Evolutionary conservation across 1,284 basidiomycete species (phyloP).

Genomic region (Fomitopsis pinicola): DNA sequence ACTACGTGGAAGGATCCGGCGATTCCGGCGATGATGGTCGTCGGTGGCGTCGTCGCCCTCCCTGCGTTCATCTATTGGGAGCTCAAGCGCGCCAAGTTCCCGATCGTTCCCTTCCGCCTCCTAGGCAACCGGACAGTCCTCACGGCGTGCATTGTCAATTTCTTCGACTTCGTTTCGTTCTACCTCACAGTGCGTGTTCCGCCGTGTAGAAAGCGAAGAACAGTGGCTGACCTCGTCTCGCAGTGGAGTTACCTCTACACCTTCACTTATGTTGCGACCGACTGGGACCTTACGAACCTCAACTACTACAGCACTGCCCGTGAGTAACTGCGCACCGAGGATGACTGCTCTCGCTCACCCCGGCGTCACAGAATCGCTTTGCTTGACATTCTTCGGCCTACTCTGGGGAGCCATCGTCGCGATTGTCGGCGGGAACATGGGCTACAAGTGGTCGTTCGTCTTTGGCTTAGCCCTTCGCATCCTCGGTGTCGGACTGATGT

Average conservation of each 20-base stretch:
- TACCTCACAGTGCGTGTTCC: slow-evolving; percentile 38
- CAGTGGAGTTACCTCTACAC: slow-evolving; percentile 48
- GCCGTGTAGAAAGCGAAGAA: background rate
- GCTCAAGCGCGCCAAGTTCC: slow-evolving; percentile 41
- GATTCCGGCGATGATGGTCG: slow-evolving; percentile 34
- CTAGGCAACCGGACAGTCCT: slow-evolving; percentile 55
- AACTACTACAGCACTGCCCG: slow-evolving; percentile 4
- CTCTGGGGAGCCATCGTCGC: slow-evolving; percentile 1
- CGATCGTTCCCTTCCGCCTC: slow-evolving; percentile 56
- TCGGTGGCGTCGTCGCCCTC: slow-evolving; percentile 43
- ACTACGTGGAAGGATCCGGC: slow-evolving; percentile 1
- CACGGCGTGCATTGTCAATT: slow-evolving; percentile 59
- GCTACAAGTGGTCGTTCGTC: slow-evolving; percentile 35
- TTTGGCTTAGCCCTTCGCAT: slow-evolving; percentile 66
- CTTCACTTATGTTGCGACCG: slow-evolving; percentile 57
- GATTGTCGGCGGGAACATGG: background rate
- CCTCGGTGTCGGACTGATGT: slow-evolving; percentile 68
- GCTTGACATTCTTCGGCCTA: slow-evolving; percentile 2
- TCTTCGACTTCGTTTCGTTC: slow-evolving; percentile 70
- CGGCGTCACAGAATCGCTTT: background rate
- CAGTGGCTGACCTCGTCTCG: background rate
- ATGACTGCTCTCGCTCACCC: background rate
- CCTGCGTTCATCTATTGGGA: slow-evolving; percentile 47
- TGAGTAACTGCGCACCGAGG: background rate
- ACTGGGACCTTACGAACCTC: slow-evolving; percentile 32